A percentile compares a stretch with the other conserved stretches of the same genome.
Evolutionary conservation across 768 basidiomycete genomes (phyloP).

Genomic region (Podaxis pistillaris): DNA sequence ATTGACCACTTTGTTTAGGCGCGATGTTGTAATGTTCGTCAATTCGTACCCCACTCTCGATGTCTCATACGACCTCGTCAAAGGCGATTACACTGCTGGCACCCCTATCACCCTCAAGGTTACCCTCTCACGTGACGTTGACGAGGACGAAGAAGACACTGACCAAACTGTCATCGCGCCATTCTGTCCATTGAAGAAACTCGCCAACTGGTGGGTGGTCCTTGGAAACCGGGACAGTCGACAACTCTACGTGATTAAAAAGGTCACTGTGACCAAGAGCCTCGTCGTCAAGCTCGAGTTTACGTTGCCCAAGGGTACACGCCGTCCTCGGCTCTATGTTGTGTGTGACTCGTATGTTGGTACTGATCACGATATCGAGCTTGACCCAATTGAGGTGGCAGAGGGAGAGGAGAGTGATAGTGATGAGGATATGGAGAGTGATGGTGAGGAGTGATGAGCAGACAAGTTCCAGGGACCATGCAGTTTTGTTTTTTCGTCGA

Average conservation of each 20-base stretch:
- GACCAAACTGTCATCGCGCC: slow-evolving; percentile 91
- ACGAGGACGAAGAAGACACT: slow-evolving; percentile 69
- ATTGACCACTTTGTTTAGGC: slow-evolving; percentile 60
- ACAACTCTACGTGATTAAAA: slow-evolving; percentile 42
- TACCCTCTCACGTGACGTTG: slow-evolving; percentile 75
- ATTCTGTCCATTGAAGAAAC: slow-evolving; percentile 85
- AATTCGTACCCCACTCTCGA: slow-evolving; percentile 97
- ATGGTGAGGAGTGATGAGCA: slow-evolving; percentile 30
- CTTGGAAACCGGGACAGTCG: slow-evolving; percentile 81
- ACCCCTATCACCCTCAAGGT: slow-evolving; percentile 82
- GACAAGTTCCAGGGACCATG: too few species aligned
- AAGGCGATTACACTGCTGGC: slow-evolving; percentile 84
- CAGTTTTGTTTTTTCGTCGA: too few species aligned
- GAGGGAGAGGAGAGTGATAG: too few species aligned
- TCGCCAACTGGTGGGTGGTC: slow-evolving; percentile 97
- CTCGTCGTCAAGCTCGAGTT: too few species aligned
- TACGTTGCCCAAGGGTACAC: too few species aligned
- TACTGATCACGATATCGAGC: too few species aligned
- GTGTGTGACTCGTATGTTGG: too few species aligned
- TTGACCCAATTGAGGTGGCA: too few species aligned
- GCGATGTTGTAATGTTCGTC: slow-evolving; percentile 91
- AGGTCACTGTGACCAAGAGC: too few species aligned
- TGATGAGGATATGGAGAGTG: slow-evolving; percentile 68
- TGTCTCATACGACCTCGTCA: slow-evolving; percentile 80
- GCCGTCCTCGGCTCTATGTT: too few species aligned